phyloP scores from a whole-genome alignment of 2,329 filamentous ascomycete genomes.

The Fusarium graminum region DNA sequence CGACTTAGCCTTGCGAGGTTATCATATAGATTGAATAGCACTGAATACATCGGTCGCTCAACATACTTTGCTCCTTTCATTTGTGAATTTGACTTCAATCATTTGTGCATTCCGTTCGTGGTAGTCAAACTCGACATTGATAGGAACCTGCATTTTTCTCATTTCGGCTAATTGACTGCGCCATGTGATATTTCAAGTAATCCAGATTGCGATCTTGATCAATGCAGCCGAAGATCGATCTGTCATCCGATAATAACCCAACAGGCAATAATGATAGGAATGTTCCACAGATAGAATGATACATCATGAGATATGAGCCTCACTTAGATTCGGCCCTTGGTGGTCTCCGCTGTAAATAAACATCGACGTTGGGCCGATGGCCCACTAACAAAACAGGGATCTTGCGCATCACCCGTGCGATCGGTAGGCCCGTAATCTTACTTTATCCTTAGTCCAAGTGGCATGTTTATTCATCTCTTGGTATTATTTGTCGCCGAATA shows the following conservation, averaged over 20 bases:
- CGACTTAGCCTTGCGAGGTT: conserved; percentile 1
- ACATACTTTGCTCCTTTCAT: not conserved
- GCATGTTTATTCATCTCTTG: not conserved
- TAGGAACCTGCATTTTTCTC: too few relatives aligned
- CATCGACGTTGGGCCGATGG: not conserved
- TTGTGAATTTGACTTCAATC: not conserved
- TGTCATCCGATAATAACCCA: not conserved
- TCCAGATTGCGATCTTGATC: not conserved
- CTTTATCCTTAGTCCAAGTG: not conserved
- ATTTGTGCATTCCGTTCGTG: too few relatives aligned
- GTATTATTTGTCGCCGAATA: conserved; percentile 1
- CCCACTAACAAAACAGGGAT: conserved; percentile 14
- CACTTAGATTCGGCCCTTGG: not conserved
- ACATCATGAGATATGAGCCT: conserved; percentile 14
- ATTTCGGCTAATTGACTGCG: too few relatives aligned
- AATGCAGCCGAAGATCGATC: conserved; percentile 5
- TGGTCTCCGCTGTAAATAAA: not conserved
- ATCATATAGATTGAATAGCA: conserved; percentile 39
- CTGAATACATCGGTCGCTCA: conserved; percentile 37
- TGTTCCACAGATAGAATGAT: not conserved
- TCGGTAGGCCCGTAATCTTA: conserved; percentile 33
- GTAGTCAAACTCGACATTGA: too few relatives aligned
- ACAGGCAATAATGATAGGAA: not conserved
- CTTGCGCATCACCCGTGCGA: conserved; percentile 16
- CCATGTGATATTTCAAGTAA: too few relatives aligned